Conservation (phyloP, 305 asterid species). For the Galium porrigens region DNA sequence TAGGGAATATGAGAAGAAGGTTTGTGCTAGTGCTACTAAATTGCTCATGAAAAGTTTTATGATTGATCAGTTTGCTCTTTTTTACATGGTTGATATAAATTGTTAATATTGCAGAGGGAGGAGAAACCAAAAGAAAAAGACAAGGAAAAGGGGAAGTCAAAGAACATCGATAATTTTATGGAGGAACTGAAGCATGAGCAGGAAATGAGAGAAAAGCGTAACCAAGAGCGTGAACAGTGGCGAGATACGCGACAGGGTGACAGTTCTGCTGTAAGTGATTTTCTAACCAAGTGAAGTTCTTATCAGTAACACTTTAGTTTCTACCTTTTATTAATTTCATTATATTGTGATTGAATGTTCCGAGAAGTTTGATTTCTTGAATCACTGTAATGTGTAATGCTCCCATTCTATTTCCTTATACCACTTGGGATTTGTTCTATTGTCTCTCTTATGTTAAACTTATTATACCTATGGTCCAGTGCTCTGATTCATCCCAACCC, state of each 20-base stretch:
- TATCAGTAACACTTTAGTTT: background rate
- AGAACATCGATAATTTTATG: slow-evolving; percentile 90
- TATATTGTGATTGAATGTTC: background rate
- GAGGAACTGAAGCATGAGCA: slow-evolving; percentile 93
- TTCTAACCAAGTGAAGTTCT: slow-evolving; percentile 4
- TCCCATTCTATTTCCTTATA: background rate
- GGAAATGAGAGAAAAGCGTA: slow-evolving; percentile 80
- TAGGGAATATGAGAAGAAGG: slow-evolving; percentile 78
- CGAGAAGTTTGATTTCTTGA: background rate
- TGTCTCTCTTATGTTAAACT: background rate
- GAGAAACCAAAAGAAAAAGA: slow-evolving; percentile 83
- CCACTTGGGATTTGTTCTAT: background rate
- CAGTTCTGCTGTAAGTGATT: slow-evolving; percentile 40
- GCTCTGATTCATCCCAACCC: background rate
- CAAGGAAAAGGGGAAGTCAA: slow-evolving; percentile 60
- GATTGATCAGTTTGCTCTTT: background rate
- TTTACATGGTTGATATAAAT: slow-evolving; percentile 15
- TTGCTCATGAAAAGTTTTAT: slow-evolving; percentile 4
- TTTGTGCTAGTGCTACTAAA: slow-evolving; percentile 18
- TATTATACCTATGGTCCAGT: background rate
- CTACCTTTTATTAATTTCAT: background rate
- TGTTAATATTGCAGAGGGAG: slow-evolving; percentile 46
- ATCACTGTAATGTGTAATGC: background rate
- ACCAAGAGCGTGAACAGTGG: slow-evolving; percentile 75
- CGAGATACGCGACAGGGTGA: slow-evolving; percentile 65